These are phyloP conservation scores for Prinsepia uniflora DNA, from an alignment of 306 rosid genomes.

Conservation along the genomic window DNA sequence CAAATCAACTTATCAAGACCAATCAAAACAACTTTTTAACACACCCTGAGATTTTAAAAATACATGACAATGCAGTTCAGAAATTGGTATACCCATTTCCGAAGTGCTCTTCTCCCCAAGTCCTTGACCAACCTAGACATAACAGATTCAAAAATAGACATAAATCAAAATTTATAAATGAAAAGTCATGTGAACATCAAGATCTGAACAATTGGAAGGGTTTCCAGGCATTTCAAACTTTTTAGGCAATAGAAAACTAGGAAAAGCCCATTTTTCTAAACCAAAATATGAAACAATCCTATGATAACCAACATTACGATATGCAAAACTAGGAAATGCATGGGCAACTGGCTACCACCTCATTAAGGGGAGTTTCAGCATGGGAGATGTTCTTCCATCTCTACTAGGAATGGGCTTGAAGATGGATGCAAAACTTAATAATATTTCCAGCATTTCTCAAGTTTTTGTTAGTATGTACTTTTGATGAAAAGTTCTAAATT, in stretches of 20 bases:
- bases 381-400: not conserved
- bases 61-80: conserved; percentile 11
- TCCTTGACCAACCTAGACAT: conserved; percentile 94
- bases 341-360: not conserved
- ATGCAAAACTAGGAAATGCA: not conserved
- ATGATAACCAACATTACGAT: not conserved
- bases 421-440: not conserved
- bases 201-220: conserved; percentile 16
- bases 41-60: not conserved
- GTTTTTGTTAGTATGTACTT: not conserved
- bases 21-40: not conserved
- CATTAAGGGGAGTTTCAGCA: not conserved
- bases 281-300: not conserved
- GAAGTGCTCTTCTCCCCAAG: conserved; percentile 98
- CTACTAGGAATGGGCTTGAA: not conserved
- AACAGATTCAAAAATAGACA: conserved; percentile 14
- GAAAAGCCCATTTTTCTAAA: not conserved
- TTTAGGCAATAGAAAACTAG: not conserved
- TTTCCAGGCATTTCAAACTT: not conserved
- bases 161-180: conserved; percentile 4
- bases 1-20: conserved; percentile 4
- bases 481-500: not conserved
- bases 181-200: conserved; percentile 9
- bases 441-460: not conserved
- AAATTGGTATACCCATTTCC: conserved; percentile 76